Evolutionary conservation across 331 rosid genomes (phyloP).

Genomic region (Pyracantha coccinea): DNA sequence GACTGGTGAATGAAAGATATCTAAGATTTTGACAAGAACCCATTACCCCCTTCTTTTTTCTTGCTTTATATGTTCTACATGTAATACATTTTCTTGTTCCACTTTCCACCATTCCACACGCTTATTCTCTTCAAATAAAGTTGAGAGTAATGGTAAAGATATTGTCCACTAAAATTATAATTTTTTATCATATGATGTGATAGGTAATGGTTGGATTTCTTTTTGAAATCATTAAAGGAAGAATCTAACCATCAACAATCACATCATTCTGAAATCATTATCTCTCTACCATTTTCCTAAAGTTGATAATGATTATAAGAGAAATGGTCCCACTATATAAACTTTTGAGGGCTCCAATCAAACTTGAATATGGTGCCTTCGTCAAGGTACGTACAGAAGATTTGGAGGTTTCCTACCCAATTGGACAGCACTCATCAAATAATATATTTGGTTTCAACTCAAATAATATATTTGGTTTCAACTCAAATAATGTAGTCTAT

Average conservation of each 20-base stretch:
- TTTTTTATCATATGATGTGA: too few species aligned
- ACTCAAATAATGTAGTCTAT: background rate
- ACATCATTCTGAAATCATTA: too few species aligned
- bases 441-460: background rate
- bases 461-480: background rate
- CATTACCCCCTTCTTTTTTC: conserved; percentile 42
- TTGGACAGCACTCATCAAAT: conserved; percentile 15
- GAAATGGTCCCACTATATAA: conserved; percentile 32
- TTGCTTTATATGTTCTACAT: conserved; percentile 55
- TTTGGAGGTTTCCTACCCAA: conserved; percentile 33
- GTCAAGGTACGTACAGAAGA: conserved; percentile 31
- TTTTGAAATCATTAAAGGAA: too few species aligned
- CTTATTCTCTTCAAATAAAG: conserved; percentile 60
- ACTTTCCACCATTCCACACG: conserved; percentile 59
- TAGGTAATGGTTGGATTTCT: too few species aligned
- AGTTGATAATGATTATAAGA: conserved; percentile 16
- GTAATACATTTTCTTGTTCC: conserved; percentile 31
- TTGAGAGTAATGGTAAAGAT: conserved; percentile 16
- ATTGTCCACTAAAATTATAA: too few species aligned
- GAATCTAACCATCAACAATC: too few species aligned
- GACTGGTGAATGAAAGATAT: conserved; percentile 57
- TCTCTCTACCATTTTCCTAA: too few species aligned
- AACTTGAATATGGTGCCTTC: conserved; percentile 35
- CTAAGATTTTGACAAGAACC: conserved; percentile 77
- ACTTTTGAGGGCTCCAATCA: conserved; percentile 40